Evolutionary conservation across 129 eudicot species (phyloP).

Genomic region (Helianthus tuberosus): DNA sequence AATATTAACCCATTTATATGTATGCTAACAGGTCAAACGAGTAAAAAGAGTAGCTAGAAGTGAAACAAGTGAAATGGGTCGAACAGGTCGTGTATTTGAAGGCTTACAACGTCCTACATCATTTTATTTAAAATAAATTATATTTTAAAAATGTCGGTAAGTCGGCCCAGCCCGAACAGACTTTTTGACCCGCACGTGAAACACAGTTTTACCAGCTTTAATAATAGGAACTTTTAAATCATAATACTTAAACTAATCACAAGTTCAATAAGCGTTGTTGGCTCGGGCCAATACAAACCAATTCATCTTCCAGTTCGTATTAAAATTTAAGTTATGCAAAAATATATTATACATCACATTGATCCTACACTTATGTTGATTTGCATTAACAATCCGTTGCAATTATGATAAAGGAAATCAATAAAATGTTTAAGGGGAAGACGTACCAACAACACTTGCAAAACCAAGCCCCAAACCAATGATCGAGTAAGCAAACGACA

Average conservation of each 20-base stretch:
- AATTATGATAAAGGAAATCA: background rate
- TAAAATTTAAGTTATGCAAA: background rate
- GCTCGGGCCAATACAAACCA: background rate
- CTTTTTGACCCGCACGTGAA: background rate
- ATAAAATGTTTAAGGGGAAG: background rate
- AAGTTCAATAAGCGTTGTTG: background rate
- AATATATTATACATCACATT: background rate
- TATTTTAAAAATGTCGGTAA: background rate
- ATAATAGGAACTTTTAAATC: background rate
- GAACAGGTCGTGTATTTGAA: background rate
- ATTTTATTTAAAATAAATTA: background rate
- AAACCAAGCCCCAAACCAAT: slow-evolving; percentile 67
- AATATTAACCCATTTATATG: slow-evolving; percentile 3
- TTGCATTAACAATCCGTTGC: slow-evolving; percentile 10
- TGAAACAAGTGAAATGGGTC: background rate
- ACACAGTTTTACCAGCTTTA: background rate
- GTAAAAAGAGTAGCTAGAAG: background rate
- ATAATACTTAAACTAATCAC: background rate
- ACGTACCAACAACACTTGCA: slow-evolving; percentile 58
- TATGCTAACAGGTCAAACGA: background rate
- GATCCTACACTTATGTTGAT: background rate
- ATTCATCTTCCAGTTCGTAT: background rate
- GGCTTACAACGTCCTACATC: background rate
- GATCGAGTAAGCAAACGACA: slow-evolving; percentile 66
- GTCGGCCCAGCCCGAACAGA: background rate